Evolutionary conservation across 345 rosid genomes (phyloP), one percentile per base, ranked within the genome.

Genomic region (Acer yangbiense): DNA sequence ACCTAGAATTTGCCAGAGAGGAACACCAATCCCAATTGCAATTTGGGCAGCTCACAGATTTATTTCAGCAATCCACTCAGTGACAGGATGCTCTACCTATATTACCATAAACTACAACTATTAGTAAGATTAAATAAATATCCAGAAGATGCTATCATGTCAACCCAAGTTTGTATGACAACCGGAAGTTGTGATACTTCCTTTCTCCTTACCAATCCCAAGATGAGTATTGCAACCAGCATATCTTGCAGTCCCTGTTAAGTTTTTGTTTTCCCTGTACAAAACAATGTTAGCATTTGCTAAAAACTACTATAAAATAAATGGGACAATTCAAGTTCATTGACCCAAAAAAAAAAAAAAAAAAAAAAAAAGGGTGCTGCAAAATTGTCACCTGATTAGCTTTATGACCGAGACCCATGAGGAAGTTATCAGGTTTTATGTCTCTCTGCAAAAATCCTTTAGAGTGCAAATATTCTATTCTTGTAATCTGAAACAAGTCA

Each of bases 51-150:
- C 97, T 72, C 98, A 98, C 75, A 96, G 88, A 87, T 91, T 96
- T 80, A 94, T 81, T 87, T 94, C 99, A 52, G 98, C 99, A 84
- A 96, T 96, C 99, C 99, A 94, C 84, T 96, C 99, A 18, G 99
- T 96, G 73, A 96, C 99, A 75, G 99, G 99, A 78, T 96, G 99
- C 91, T 96, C 99, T 80, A 96, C 99, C 99, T 96, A 79, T 63
- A 76, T 72, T 76, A 14, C 35, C 65, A 74, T 65, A n/a, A 62
- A 27, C 20, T 46, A 65, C 65, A 23, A 78, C 68, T 54, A 41
- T 80, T 20, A 79, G n/a, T n/a, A n/a, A n/a, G n/a, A n/a, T n/a
- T n/a, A n/a, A n/a, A n/a, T n/a, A n/a, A n/a, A n/a, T n/a, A 39
- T 14, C 21, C 21, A 3, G 8, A 44, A 1, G 39, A 44, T 69